Evolutionary conservation across 176 grass and related monocot species (phyloP), one percentile per base, ranked within the genome.

Genomic region (Zoysia japonica): DNA sequence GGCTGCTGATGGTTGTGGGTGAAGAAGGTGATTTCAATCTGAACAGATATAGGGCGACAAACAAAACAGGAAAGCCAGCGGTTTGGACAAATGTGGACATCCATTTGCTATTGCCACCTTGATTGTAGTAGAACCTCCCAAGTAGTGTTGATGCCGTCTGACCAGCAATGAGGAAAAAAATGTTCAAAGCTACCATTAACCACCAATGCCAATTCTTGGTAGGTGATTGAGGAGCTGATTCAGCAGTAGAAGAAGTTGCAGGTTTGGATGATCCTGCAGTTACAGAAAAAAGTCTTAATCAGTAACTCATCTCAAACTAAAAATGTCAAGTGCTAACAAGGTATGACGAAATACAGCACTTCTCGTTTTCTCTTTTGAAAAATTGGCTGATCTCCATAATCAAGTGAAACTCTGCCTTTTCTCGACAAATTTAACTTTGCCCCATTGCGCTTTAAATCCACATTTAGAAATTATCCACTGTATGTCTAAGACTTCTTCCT

Each of bases 21-120:
- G 69, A 67, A 28, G 28, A 28, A 74, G 83, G 55, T 7, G 88
- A 59, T 45, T 78, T 63, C 13, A 79, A 79, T 52, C 37, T 79
- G 69, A 97, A 82, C 41, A 94, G 76, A 51, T 74, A 68, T 28
- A 82, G 91, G 67, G 67, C 80, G 70, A 97, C 5, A 45, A 87
- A 87, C 50, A 97, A 61, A 8, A 97, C 74, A 0, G 95, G 95
- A 52, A 94, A 97, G 67, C 78, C 91, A 56, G 87, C 85, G 3
- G 91, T 91, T 60, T 90, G 92, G 68, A 93, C 72, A 68, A 97
- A 71, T 19, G 95, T 89, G 71, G 89, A 80, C 87, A 97, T 87
- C 91, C 95, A 97, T 43, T 94, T 92, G 87, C 91, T 94, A 52
- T 90, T 90, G 50, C 95, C 95, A 45, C 95, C 95, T 92, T 97